phyloP scores from a whole-genome alignment of 2,329 filamentous ascomycete species.

The Cercospora citrullina region DNA sequence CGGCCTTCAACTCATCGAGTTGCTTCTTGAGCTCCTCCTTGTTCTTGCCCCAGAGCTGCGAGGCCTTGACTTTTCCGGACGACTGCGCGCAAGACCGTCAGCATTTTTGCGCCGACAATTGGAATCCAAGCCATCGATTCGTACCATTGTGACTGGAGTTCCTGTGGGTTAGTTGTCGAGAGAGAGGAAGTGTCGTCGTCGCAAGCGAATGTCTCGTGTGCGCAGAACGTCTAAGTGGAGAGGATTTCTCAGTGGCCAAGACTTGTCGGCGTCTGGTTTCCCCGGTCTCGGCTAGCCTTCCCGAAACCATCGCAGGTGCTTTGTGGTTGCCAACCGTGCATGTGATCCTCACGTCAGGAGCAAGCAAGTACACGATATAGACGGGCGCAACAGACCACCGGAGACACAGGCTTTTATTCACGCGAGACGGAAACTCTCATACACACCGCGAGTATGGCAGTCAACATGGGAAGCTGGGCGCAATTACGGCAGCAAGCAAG shows the following conservation, averaged over 20 bases:
- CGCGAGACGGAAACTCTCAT: background rate
- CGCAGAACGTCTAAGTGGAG: slow-evolving; percentile 9
- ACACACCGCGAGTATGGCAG: slow-evolving; percentile 36
- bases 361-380: background rate
- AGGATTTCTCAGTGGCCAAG: slow-evolving; percentile 9
- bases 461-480: slow-evolving; percentile 67
- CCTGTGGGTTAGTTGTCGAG: slow-evolving; percentile 30
- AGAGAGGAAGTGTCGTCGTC: slow-evolving; percentile 18
- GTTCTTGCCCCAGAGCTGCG: slow-evolving; percentile 97
- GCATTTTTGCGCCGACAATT: slow-evolving; percentile 12
- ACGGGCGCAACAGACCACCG: background rate
- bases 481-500: slow-evolving; percentile 92
- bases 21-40: slow-evolving; percentile 98
- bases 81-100: slow-evolving; percentile 48
- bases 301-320: background rate
- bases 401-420: background rate
- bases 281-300: background rate
- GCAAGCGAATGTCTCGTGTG: background rate
- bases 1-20: slow-evolving; percentile 90
- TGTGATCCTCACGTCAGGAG: slow-evolving; percentile 6
- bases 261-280: background rate
- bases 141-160: slow-evolving; percentile 35
- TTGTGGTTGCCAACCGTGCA: background rate
- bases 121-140: slow-evolving; percentile 10
- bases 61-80: slow-evolving; percentile 82